Evolutionary conservation across 805 yeast genomes (phyloP).

Genomic region (Yarrowia keelungensis): DNA sequence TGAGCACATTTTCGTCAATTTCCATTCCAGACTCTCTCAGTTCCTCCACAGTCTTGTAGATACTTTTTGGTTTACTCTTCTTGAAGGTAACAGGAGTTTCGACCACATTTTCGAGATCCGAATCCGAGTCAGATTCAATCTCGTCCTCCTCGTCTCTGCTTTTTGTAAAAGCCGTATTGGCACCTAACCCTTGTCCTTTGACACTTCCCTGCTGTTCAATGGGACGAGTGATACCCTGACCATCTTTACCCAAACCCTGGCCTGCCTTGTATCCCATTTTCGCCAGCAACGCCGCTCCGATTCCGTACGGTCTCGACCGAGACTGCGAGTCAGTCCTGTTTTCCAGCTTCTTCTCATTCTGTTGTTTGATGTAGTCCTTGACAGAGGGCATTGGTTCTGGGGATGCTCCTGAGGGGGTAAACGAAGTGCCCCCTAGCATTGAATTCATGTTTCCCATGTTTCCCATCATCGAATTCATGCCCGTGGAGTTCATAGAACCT

Average conservation of each 20-base stretch:
- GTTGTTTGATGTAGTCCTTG: slow-evolving; percentile 21
- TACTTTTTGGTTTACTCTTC: slow-evolving; percentile 41
- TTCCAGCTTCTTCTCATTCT: slow-evolving; percentile 30
- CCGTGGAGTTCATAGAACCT: background rate
- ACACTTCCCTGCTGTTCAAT: slow-evolving; percentile 73
- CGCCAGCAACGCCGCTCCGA: slow-evolving; percentile 78
- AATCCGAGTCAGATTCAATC: slow-evolving; percentile 12
- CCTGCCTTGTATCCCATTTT: slow-evolving; percentile 91
- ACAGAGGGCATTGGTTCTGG: slow-evolving; percentile 27
- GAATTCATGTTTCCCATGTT: background rate
- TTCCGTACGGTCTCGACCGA: slow-evolving; percentile 62
- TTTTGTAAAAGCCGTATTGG: slow-evolving; percentile 10
- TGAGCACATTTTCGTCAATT: slow-evolving; percentile 40
- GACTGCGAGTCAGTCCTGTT: slow-evolving; percentile 3
- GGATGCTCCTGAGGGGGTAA: background rate
- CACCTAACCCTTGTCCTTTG: slow-evolving; percentile 70
- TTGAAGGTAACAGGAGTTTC: slow-evolving; percentile 18
- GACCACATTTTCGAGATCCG: background rate
- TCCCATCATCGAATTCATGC: background rate
- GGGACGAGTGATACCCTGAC: slow-evolving; percentile 81
- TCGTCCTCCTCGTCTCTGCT: slow-evolving; percentile 1
- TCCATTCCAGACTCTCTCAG: slow-evolving; percentile 46
- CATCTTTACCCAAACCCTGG: slow-evolving; percentile 76
- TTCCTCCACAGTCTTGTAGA: slow-evolving; percentile 47
- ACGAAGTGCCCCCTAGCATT: background rate